Conservation (phyloP, 495 filamentous ascomycete genomes). For the Niebla homalea region DNA sequence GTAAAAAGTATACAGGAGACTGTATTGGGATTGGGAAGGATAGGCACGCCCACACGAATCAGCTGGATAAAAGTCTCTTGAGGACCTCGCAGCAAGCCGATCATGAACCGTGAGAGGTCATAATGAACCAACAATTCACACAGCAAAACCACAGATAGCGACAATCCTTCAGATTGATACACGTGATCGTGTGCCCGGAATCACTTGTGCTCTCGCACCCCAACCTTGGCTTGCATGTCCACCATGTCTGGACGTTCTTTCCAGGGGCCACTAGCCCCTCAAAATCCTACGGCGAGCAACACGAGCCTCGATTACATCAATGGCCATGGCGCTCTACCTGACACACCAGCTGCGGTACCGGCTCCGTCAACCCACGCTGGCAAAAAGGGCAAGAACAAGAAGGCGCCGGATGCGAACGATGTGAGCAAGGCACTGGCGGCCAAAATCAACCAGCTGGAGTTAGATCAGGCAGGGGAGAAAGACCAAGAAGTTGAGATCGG, state of each 20-base stretch:
- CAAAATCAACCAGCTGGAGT: slow-evolving; percentile 90
- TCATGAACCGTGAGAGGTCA: too few species aligned
- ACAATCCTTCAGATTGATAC: too few species aligned
- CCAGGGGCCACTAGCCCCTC: slow-evolving; percentile 2
- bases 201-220: too few species aligned
- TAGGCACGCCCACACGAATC: too few species aligned
- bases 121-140: too few species aligned
- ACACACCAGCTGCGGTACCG: slow-evolving; percentile 20
- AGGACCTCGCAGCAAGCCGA: too few species aligned
- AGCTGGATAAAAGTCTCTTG: too few species aligned
- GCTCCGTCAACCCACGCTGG: slow-evolving; percentile 24
- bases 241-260: slow-evolving; percentile 16
- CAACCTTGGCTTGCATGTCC: not conserved
- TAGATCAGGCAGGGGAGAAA: slow-evolving; percentile 82
- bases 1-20: too few species aligned
- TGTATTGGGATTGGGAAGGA: too few species aligned
- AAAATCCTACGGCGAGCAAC: not conserved
- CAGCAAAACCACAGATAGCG: too few species aligned
- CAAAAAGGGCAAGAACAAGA: slow-evolving; percentile 59
- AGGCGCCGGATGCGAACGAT: slow-evolving; percentile 65
- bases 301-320: slow-evolving; percentile 15
- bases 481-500: slow-evolving; percentile 94
- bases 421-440: slow-evolving; percentile 81
- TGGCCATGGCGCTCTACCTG: slow-evolving; percentile 17
- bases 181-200: too few species aligned